phyloP scores from a whole-genome alignment of 2,329 filamentous ascomycete genomes.

The Epichloe gansuensis region DNA sequence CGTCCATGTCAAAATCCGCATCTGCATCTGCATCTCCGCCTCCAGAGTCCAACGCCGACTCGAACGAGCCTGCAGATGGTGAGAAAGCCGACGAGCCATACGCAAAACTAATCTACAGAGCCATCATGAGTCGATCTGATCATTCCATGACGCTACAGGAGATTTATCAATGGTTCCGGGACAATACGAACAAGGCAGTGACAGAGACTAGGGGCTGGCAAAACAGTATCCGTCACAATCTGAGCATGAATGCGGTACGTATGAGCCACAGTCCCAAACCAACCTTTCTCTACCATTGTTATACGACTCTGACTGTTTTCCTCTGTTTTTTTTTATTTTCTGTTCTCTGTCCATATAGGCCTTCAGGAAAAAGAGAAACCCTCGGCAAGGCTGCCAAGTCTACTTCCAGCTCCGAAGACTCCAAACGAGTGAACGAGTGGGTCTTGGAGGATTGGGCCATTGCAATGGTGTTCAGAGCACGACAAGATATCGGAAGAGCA shows the following conservation, averaged over 20 bases:
- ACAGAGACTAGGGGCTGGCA: slow-evolving; percentile 78
- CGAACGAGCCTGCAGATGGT: not conserved
- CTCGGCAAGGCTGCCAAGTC: slow-evolving; percentile 14
- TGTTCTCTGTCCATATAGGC: slow-evolving; percentile 17
- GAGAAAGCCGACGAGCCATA: slow-evolving; percentile 52
- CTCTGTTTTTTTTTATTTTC: not conserved
- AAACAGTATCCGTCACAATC: slow-evolving; percentile 89
- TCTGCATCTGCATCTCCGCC: slow-evolving; percentile 10
- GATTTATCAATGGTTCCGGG: slow-evolving; percentile 81
- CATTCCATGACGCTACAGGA: slow-evolving; percentile 70
- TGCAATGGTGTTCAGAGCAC: slow-evolving; percentile 70
- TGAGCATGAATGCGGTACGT: slow-evolving; percentile 86
- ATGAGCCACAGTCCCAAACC: not conserved
- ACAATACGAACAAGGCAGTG: slow-evolving; percentile 67
- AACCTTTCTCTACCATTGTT: not conserved
- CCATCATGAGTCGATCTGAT: slow-evolving; percentile 54
- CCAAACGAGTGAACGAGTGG: slow-evolving; percentile 66
- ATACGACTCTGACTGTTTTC: slow-evolving; percentile 1
- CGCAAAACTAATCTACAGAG: slow-evolving; percentile 66
- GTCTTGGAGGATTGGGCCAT: slow-evolving; percentile 59
- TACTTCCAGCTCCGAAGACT: slow-evolving; percentile 17
- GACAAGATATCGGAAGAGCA: slow-evolving; percentile 57
- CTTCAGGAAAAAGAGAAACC: slow-evolving; percentile 28
- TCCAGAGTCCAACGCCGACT: slow-evolving; percentile 17
- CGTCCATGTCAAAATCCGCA: not conserved